phyloP scores from a whole-genome alignment of 169 alveolate species.

The Eimeria nieschulzi region DNA sequence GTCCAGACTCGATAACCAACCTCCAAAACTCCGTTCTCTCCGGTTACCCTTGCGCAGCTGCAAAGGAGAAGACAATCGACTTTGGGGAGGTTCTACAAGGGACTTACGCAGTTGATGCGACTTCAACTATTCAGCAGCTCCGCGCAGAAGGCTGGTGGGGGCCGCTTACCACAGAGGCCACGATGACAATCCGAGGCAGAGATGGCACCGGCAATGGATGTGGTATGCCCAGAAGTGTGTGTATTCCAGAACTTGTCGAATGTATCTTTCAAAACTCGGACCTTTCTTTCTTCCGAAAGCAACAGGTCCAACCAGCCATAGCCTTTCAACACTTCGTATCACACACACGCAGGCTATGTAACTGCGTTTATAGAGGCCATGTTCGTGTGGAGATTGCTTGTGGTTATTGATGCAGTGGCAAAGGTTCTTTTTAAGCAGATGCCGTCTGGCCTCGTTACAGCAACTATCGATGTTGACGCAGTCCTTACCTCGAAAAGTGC shows the following conservation, averaged over 20 bases:
- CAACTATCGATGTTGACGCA: slow-evolving; percentile 13
- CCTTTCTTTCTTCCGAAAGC: no score
- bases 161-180: slow-evolving; percentile 51
- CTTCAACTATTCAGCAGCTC: slow-evolving; percentile 18
- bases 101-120: slow-evolving; percentile 61
- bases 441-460: slow-evolving; percentile 47
- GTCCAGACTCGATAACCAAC: no score
- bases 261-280: not conserved
- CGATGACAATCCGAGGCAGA: slow-evolving; percentile 42
- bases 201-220: slow-evolving; percentile 63
- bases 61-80: slow-evolving; percentile 60
- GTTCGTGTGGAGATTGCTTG: not conserved
- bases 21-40: no score
- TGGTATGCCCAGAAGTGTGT: not conserved
- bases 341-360: not conserved
- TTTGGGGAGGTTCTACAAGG: slow-evolving; percentile 49
- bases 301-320: no score
- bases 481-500: slow-evolving; percentile 6
- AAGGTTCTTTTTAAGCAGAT: slow-evolving; percentile 29
- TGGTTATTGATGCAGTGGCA: slow-evolving; percentile 35
- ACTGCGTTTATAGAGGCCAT: no score
- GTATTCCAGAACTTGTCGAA: no score
- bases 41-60: not conserved
- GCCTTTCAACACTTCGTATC: not conserved
- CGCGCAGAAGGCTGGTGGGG: slow-evolving; percentile 66